phyloP scores from a whole-genome alignment of 2,329 filamentous ascomycete genomes.

The Epicoccum sorghinum region DNA sequence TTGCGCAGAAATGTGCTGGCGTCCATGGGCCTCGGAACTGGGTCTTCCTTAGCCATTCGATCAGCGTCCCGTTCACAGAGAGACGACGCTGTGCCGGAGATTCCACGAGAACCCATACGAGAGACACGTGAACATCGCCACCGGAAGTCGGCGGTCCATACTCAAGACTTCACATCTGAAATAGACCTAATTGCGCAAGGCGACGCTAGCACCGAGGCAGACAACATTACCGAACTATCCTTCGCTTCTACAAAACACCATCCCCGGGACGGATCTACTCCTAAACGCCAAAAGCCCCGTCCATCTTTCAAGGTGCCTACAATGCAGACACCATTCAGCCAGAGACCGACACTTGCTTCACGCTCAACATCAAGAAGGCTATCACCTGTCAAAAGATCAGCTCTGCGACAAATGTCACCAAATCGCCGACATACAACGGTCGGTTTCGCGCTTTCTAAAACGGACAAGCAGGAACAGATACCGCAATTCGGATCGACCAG shows the following conservation, averaged over 20 bases:
- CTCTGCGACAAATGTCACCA: slow-evolving; percentile 42
- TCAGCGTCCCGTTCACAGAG: slow-evolving; percentile 20
- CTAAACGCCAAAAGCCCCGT: slow-evolving; percentile 51
- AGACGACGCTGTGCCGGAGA: slow-evolving; percentile 17
- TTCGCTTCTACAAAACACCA: slow-evolving; percentile 28
- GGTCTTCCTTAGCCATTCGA: slow-evolving; percentile 17
- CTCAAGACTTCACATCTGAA: slow-evolving; percentile 15
- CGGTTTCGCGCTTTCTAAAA: slow-evolving; percentile 28
- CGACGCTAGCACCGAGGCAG: slow-evolving; percentile 22
- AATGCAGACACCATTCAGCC: slow-evolving; percentile 36
- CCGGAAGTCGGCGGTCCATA: slow-evolving; percentile 28
- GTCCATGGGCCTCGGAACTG: slow-evolving; percentile 30
- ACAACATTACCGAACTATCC: slow-evolving; percentile 28
- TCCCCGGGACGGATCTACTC: slow-evolving; percentile 40
- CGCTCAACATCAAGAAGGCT: slow-evolving; percentile 23
- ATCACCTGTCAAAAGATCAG: slow-evolving; percentile 34
- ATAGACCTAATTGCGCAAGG: slow-evolving; percentile 2
- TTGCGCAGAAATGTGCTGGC: slow-evolving; percentile 32
- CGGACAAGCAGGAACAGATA: slow-evolving; percentile 15
- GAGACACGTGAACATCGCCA: slow-evolving; percentile 28
- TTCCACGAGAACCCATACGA: slow-evolving; percentile 16
- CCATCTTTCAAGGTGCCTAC: slow-evolving; percentile 38
- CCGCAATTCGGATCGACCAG: slow-evolving; percentile 5
- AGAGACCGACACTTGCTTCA: slow-evolving; percentile 18
- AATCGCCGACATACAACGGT: slow-evolving; percentile 41